These are phyloP conservation scores for Jacaranda copaia DNA, from an alignment of 257 asterid genomes.

Conservation along the genomic window DNA sequence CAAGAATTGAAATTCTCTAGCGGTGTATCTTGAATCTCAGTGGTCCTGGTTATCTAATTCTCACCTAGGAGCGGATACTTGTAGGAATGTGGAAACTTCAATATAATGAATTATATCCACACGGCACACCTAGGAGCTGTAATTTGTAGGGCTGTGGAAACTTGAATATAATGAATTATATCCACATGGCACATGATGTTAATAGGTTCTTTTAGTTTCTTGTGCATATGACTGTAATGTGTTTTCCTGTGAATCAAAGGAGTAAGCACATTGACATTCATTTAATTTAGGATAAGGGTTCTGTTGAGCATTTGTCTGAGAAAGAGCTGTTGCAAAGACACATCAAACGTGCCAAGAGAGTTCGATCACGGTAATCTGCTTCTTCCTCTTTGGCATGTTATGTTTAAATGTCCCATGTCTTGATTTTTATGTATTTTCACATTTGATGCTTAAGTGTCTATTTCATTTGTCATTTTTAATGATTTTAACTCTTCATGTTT, in stretches of 20 bases:
- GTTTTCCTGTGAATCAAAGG: constrained; percentile 7
- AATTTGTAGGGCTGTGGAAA: constrained; percentile 3
- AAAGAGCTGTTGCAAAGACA: constrained; percentile 80
- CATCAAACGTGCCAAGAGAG: constrained; percentile 87
- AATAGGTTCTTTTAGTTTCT: constrained; percentile 4
- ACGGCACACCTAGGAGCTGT: not conserved
- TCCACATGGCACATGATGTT: not conserved
- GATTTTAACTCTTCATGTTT: constrained; percentile 20
- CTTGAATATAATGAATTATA: not conserved
- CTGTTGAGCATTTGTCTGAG: constrained; percentile 65
- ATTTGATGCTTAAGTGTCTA: not conserved
- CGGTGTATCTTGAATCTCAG: not conserved
- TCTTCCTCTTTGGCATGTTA: constrained; percentile 12
- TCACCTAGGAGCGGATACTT: not conserved
- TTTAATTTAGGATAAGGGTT: constrained; percentile 65
- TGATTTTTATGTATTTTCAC: constrained; percentile 7
- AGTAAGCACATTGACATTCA: constrained; percentile 27
- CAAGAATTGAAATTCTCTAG: not conserved
- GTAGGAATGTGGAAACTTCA: constrained; percentile 1
- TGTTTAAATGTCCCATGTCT: not conserved
- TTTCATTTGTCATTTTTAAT: not conserved
- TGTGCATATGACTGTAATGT: constrained; percentile 22
- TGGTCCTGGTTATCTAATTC: not conserved
- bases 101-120: constrained; percentile 1
- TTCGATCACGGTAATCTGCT: constrained; percentile 74